Evolutionary conservation across 257 asterid genomes (phyloP).

Genomic region (Solanum virginianum): DNA sequence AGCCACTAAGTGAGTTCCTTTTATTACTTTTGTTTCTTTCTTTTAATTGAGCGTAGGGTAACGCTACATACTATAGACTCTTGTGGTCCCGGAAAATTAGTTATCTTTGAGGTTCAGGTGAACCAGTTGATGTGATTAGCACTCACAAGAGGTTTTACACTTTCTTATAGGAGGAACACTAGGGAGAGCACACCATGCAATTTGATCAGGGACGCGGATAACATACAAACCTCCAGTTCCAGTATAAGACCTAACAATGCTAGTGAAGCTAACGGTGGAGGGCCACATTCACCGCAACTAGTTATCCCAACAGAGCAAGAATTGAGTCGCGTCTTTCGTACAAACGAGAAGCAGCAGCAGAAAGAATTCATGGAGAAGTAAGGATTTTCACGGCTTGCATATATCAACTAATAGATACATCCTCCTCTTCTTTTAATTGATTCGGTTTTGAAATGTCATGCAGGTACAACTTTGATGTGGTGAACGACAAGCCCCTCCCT

Average conservation of each 20-base stretch:
- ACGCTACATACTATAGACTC: neutral
- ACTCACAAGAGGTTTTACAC: neutral
- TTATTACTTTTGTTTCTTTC: neutral
- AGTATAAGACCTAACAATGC: conserved; percentile 5
- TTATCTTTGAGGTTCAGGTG: neutral
- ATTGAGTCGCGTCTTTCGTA: conserved; percentile 8
- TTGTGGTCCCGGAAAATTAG: neutral
- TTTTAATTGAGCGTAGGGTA: neutral
- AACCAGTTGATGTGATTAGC: neutral
- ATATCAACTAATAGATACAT: neutral
- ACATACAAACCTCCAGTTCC: conserved; percentile 15
- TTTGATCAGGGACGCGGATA: conserved; percentile 9
- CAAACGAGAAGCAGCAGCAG: conserved; percentile 16
- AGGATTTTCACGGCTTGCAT: neutral
- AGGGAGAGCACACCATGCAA: conserved; percentile 27
- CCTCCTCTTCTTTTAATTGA: neutral
- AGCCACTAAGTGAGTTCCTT: neutral
- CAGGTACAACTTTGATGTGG: conserved; percentile 33
- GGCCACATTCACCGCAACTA: neutral
- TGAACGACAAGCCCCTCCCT: conserved; percentile 23
- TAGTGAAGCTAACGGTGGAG: neutral
- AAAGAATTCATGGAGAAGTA: conserved; percentile 22
- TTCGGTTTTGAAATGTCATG: neutral
- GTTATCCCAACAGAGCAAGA: conserved; percentile 10
- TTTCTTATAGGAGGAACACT: conserved; percentile 11